A percentile compares a stretch with the other conserved stretches of the same genome.
Evolutionary conservation across 2,329 filamentous ascomycete species (phyloP).

Genomic region (Colletotrichum siamense): DNA sequence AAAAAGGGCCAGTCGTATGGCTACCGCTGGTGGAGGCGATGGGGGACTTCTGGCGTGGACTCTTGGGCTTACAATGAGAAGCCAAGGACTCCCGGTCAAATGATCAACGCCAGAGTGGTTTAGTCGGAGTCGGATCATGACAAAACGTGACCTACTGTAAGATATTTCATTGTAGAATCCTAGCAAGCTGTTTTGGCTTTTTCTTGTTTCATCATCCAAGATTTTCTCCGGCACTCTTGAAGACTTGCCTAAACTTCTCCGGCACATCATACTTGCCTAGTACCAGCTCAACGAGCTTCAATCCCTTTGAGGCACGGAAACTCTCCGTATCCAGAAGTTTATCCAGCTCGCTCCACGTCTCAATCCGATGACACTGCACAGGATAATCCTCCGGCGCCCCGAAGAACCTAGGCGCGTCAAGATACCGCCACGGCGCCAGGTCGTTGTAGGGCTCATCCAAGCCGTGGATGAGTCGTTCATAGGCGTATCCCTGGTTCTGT

Average conservation of each 20-base stretch:
- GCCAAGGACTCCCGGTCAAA: neutral
- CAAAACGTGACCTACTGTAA: neutral
- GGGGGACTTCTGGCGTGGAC: neutral
- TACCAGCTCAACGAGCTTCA: slow-evolving; percentile 37
- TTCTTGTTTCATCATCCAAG: neutral
- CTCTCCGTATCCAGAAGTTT: neutral
- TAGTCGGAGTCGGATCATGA: neutral
- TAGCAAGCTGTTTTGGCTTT: neutral
- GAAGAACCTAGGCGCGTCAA: slow-evolving; percentile 53
- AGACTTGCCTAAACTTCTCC: neutral
- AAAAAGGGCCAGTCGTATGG: neutral
- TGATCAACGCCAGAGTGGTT: neutral
- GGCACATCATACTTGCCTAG: slow-evolving; percentile 24
- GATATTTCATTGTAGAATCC: neutral
- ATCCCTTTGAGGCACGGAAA: slow-evolving; percentile 20
- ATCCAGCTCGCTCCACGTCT: slow-evolving; percentile 51
- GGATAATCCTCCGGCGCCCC: slow-evolving; percentile 40
- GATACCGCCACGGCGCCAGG: slow-evolving; percentile 56
- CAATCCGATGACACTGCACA: slow-evolving; percentile 32
- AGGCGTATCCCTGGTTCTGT: slow-evolving; percentile 65
- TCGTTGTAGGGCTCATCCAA: slow-evolving; percentile 61
- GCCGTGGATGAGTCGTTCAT: slow-evolving; percentile 64
- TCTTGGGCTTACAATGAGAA: neutral
- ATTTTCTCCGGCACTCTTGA: neutral
- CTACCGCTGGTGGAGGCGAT: neutral